Base-by-base conservation (phyloP, 768 basidiomycete species). In the Collybiopsis luxurians region DNA sequence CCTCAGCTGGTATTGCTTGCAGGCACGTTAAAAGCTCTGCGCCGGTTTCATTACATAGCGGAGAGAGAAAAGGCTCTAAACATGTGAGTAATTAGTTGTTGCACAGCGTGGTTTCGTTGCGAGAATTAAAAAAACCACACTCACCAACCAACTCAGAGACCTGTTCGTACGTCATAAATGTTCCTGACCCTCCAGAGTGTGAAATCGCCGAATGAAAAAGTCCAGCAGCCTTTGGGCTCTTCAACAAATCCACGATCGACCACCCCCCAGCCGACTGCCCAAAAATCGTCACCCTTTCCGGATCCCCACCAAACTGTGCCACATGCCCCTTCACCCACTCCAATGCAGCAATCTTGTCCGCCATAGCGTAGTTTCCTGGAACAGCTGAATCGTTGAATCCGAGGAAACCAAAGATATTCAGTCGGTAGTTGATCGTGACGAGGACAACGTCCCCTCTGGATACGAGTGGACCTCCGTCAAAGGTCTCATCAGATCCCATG, bases 251-350 rank as follows among this genome's bases (percentile, higher is more conserved):
- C 3, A 69, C 61, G 0, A 75, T 71, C 0, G 72, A 68, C 26
- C 65, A 71, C 21, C 74, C 79, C 28, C 79, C 78, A 19, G 77
- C 77, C n/a, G 73, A 75, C 61, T 81, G 76, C 0, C 79, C 79
- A 31, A 73, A 70, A 40, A 80, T 72, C 10, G 74, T 77, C 51
- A 81, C 73, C 4, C 72, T 68, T n/a, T 68, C 61, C 9, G 72
- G 71, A 59, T 80, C 79, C 0, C 79, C 79, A 17, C 80, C 79
- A 56, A 80, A 81, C 26, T 69, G 66, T 1, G 65, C 64, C 46
- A 80, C 78, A 57, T 80, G 68, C 28, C 72, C 69, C 30, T 73
- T 69, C 3, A 80, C 73, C 79, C 78, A 79, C 19, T 75, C 66
- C 3, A 80, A 66, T 7, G 78, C 77, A 5, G 64, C 58, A 21